Evolutionary conservation across 2,329 filamentous ascomycete genomes (phyloP), one percentile per base, ranked within the genome.

Genomic region (Colletotrichum lentis): DNA sequence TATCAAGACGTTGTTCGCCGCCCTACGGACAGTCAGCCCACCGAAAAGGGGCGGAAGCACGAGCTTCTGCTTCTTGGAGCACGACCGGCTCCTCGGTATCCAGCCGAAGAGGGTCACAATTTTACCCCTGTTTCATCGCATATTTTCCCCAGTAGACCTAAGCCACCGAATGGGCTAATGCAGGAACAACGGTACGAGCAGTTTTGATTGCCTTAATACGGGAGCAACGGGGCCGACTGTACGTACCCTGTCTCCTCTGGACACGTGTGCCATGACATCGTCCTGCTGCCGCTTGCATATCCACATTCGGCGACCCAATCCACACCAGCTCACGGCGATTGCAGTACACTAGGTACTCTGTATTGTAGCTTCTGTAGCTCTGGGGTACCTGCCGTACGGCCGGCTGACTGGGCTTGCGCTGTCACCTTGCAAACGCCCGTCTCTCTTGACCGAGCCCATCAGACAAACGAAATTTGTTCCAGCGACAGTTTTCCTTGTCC

Each of bases 71-170:
- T 62, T 44, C 11, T 31, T 59, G 37, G 24, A 55, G 62, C 41
- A 53, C 22, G 62, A 56, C 67, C 67, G 67, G 63, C 49, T 67
- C 53, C 53, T 67, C 67, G 67, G 67, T 67, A 67, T 54, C 52
- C 57, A 67, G 53, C 67, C 67, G 67, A 69, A 57, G 65, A 69
- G 64, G 57, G 67, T 62, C 57, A 67, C 54, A 69, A 69, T 63
- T 67, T 69, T 58, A 63, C 67, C 67, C 67, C 67, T 69, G 67
- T 69, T 69, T 69, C 67, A 69, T 69, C 57, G 57, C 64, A 67
- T 62, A 57, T 67, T 54, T 56, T 62, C 47, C 52, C 67, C 67
- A 69, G 67, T 53, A 59, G 57, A 62, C 57, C 67, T 63, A 67
- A 58, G 67, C 57, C 47, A 57, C 56, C 49, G 39, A 67, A 53